Evolutionary conservation across 345 rosid species (phyloP), one percentile per base, ranked within the genome.

Genomic region (Linum tenue): DNA sequence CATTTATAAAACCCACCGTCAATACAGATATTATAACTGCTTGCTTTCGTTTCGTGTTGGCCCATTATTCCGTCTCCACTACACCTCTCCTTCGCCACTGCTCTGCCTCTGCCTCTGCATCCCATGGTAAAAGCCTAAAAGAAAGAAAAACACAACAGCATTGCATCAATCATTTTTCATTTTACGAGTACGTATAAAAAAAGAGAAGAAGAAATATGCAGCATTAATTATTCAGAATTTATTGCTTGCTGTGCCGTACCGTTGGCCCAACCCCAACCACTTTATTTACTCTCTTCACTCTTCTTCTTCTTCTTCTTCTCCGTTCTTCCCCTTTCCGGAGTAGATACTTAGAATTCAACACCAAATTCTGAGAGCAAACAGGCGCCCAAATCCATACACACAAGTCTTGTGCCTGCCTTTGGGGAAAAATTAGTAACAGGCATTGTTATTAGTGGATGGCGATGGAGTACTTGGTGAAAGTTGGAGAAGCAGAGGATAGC

Each of bases 401-500:
- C 3, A 12, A 48, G 14, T 48, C 2, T 48, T 6, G 14, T 9
- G 0, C 3, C 7, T 75, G 88, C 12, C 81, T 48, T 70, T 58
- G 38, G 71, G 74, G 10, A 22, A 22, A 22, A 22, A 22, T 22
- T 22, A 22, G 31, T 22, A 22, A 1, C 31, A 22, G 31, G 31
- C 31, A 22, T 22, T 22, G 31, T 22, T 22, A 22, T 22, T 22
- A 22, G 31, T 22, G 31, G 31, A 22, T 22, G 31, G 31, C 31
- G 31, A 22, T 22, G 31, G 31, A 22, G 31, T 90, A 83, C 68
- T 68, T 90, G 0, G 82, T 94, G 65, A 70, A 86, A 76, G 95
- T 90, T 68, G 96, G 80, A 81, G 86, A 90, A 55, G 77, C 88
- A 67, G 69, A 82, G 76, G 72, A 78, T 35, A 22, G 31, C 31